Conservation (phyloP, 2,329 filamentous ascomycete species). For the Hypoxylon sp. region DNA sequence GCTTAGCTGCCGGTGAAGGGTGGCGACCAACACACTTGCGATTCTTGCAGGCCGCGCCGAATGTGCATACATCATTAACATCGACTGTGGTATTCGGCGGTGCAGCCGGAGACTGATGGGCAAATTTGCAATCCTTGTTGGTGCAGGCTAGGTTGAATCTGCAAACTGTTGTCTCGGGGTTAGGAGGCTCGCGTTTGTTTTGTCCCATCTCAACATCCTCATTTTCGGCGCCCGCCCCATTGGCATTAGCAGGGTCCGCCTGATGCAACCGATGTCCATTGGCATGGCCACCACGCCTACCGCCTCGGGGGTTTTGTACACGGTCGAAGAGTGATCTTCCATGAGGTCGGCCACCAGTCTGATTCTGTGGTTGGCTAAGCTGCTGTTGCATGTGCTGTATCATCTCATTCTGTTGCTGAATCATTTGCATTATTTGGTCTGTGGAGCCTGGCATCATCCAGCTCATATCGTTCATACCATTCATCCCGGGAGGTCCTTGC, state of each 20-base stretch:
- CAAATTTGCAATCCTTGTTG: conserved; percentile 91
- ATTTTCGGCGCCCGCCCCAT: conserved; percentile 59
- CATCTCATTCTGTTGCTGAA: conserved; percentile 90
- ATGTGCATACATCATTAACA: conserved; percentile 83
- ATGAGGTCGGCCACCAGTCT: conserved; percentile 60
- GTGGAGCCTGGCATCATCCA: conserved; percentile 64
- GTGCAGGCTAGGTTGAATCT: conserved; percentile 91
- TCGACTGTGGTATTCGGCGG: conserved; percentile 84
- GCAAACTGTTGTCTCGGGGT: conserved; percentile 80
- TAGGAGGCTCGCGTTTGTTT: conserved; percentile 67
- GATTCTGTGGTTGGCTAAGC: conserved; percentile 68
- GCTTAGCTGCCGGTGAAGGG: conserved; percentile 87
- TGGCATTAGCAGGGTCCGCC: conserved; percentile 54
- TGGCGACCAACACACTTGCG: conserved; percentile 92
- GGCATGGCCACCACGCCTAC: conserved; percentile 64
- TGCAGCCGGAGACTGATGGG: conserved; percentile 93
- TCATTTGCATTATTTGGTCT: conserved; percentile 80
- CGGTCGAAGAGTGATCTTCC: conserved; percentile 82
- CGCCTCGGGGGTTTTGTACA: conserved; percentile 70
- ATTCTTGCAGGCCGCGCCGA: conserved; percentile 95
- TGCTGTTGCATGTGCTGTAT: conserved; percentile 82
- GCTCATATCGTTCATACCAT: conserved; percentile 60
- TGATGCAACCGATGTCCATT: conserved; percentile 56
- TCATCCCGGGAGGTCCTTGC: conserved; percentile 58
- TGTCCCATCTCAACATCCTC: conserved; percentile 76